phyloP scores from a whole-genome alignment of 1,284 basidiomycete genomes.

The Ustilago shanxiensis region DNA sequence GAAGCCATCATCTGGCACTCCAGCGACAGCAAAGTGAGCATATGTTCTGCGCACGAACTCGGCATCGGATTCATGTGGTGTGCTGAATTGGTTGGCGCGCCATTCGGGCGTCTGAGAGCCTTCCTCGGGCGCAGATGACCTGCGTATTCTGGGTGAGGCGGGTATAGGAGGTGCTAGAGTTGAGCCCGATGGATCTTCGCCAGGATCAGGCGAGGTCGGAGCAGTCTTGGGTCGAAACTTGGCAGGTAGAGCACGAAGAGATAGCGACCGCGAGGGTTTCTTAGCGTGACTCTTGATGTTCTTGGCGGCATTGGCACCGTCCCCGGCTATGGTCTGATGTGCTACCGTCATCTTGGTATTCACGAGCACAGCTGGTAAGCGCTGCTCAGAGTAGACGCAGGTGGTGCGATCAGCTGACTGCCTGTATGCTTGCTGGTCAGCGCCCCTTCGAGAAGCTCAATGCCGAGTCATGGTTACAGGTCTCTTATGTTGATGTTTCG shows the following conservation, averaged over 20 bases:
- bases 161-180: slow-evolving; percentile 25
- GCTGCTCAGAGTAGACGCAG: too few relatives aligned
- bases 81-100: slow-evolving; percentile 29
- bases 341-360: slow-evolving; percentile 2
- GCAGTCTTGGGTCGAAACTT: slow-evolving; percentile 28
- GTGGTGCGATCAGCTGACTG: too few relatives aligned
- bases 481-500: too few relatives aligned
- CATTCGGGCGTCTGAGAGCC: slow-evolving; percentile 18
- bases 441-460: slow-evolving; percentile 1
- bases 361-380: background rate
- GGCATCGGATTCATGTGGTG: slow-evolving; percentile 55
- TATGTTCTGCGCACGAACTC: slow-evolving; percentile 64
- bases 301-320: background rate
- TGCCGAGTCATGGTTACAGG: background rate
- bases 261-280: slow-evolving; percentile 20
- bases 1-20: slow-evolving; percentile 62
- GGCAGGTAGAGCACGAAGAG: slow-evolving; percentile 25
- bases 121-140: slow-evolving; percentile 46
- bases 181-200: slow-evolving; percentile 4
- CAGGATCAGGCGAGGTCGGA: slow-evolving; percentile 12
- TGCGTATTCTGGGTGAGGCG: slow-evolving; percentile 19
- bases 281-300: slow-evolving; percentile 17
- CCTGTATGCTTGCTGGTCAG: background rate
- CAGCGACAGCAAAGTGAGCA: slow-evolving; percentile 57
- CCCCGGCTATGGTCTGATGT: background rate